Evolutionary conservation across 2,329 filamentous ascomycete species (phyloP), one percentile per base, ranked within the genome.

Genomic region (Exophiala sp.): DNA sequence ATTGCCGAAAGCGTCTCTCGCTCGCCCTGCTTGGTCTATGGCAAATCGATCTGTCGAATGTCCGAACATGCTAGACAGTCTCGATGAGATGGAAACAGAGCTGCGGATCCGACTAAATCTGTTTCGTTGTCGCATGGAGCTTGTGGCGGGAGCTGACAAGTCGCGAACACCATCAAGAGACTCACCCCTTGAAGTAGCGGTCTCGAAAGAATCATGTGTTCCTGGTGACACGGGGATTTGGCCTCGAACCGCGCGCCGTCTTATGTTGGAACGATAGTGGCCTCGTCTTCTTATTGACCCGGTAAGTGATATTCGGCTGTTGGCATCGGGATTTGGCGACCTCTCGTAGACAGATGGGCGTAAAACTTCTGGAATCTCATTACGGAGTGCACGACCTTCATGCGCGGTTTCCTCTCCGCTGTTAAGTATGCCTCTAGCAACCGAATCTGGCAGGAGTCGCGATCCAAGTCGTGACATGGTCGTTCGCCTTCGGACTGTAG

Each of bases 391-490:
- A 44, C 66, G 67, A 4, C 70, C 71, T 57, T 74, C 71, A 13
- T 66, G 70, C 1, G 65, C 64, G 6, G 71, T 72, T 55, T 73
- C 71, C 52, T 73, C 70, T 53, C 71, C 67, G 49, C 70, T 73
- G 50, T 62, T 72, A 7, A 72, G 62, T 23, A 73, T 62, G 3
- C 68, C 68, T 47, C 70, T 66, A 21, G 69, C 68, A 13, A 72
- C 69, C 10, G 68, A 68, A 49, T 72, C 70, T 29, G 73, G 72
- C n/a, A 74, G 57, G 22, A 75, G 65, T 52, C 71, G 66, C 16
- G 72, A 73, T 11, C 72, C 70, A 37, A 75, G 60, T 32, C 73
- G 64, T 44, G 72, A 74, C 67, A 75, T 71, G 11, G 71, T 67
- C 3, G 72, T 73, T 52, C 70, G 70, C 50, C 70, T 65, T 66